Evolutionary conservation across 352 stramenopile species (phyloP).

Genomic region (Pythium grandisporangium): DNA sequence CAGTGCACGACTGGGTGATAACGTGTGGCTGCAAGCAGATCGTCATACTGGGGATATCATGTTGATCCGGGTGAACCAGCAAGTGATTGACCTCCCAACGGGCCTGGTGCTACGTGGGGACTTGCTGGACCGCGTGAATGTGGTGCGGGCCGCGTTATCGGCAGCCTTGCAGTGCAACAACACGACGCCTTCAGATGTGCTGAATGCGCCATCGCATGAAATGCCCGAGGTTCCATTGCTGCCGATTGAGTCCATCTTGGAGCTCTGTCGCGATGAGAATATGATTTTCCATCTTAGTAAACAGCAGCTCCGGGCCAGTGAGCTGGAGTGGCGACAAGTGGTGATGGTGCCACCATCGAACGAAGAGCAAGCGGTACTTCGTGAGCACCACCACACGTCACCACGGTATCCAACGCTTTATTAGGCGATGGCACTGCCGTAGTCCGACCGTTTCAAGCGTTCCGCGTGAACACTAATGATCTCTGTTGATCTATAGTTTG

Average conservation of each 20-base stretch:
- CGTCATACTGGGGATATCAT: conserved; percentile 33
- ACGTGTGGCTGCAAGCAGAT: conserved; percentile 67
- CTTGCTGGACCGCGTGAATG: conserved; percentile 33
- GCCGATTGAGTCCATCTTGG: conserved; percentile 16
- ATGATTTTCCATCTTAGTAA: conserved; percentile 35
- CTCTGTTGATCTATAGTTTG: no score
- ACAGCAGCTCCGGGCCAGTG: conserved; percentile 10
- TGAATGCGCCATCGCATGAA: conserved; percentile 20
- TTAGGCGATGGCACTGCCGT: not conserved
- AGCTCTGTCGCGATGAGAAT: conserved; percentile 23
- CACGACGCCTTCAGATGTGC: no score
- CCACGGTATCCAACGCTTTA: conserved; percentile 8
- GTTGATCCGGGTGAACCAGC: conserved; percentile 48
- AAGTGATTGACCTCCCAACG: conserved; percentile 31
- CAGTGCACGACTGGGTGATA: conserved; percentile 15
- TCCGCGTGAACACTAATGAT: no score
- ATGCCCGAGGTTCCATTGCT: conserved; percentile 13
- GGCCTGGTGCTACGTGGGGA: conserved; percentile 34
- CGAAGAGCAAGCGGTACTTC: not conserved
- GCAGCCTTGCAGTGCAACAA: conserved; percentile 28
- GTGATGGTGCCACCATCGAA: conserved; percentile 18
- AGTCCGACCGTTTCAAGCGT: no score
- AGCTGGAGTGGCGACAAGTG: conserved; percentile 43
- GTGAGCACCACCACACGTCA: not conserved
- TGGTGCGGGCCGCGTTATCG: conserved; percentile 42